These are phyloP conservation scores for Suillus decipiens DNA, from an alignment of 768 basidiomycete genomes.

Conservation along the genomic window DNA sequence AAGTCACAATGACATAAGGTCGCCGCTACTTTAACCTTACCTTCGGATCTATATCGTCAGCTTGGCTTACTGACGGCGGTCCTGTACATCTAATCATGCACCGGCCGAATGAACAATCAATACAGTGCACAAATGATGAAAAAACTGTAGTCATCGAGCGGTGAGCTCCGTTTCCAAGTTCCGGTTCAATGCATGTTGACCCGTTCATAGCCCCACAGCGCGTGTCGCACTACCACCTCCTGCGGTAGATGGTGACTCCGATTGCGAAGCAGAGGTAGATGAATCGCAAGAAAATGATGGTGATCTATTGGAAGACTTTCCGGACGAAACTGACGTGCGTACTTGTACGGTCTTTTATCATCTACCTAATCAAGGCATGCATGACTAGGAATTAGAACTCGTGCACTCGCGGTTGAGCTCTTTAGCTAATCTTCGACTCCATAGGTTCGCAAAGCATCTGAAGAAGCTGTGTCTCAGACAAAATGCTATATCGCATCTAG, in stretches of 20 bases:
- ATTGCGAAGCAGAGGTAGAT: slow-evolving; percentile 46
- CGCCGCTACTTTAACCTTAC: not conserved
- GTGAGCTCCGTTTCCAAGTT: slow-evolving; percentile 15
- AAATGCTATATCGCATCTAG: slow-evolving; percentile 74
- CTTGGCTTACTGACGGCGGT: not conserved
- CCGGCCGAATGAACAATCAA: slow-evolving; percentile 6
- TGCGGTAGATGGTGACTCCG: slow-evolving; percentile 21
- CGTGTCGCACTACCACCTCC: slow-evolving; percentile 49
- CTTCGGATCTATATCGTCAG: slow-evolving; percentile 1
- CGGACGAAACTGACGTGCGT: slow-evolving; percentile 82
- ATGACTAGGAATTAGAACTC: slow-evolving; percentile 78
- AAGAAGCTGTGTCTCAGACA: slow-evolving; percentile 83
- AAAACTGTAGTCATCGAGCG: slow-evolving; percentile 28
- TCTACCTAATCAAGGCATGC: not conserved
- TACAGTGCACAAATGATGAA: slow-evolving; percentile 19
- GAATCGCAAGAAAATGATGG: slow-evolving; percentile 44
- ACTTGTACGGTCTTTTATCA: slow-evolving; percentile 6
- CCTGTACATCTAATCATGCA: slow-evolving; percentile 4
- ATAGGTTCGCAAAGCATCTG: slow-evolving; percentile 69
- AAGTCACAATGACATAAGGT: not conserved
- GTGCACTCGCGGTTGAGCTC: slow-evolving; percentile 77
- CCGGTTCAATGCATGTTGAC: slow-evolving; percentile 11
- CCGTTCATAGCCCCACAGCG: slow-evolving; percentile 32
- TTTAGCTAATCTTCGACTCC: slow-evolving; percentile 64
- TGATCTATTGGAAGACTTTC: slow-evolving; percentile 75